Base-by-base conservation (phyloP, 352 stramenopile species). In the Phytopythium aichiense region DNA sequence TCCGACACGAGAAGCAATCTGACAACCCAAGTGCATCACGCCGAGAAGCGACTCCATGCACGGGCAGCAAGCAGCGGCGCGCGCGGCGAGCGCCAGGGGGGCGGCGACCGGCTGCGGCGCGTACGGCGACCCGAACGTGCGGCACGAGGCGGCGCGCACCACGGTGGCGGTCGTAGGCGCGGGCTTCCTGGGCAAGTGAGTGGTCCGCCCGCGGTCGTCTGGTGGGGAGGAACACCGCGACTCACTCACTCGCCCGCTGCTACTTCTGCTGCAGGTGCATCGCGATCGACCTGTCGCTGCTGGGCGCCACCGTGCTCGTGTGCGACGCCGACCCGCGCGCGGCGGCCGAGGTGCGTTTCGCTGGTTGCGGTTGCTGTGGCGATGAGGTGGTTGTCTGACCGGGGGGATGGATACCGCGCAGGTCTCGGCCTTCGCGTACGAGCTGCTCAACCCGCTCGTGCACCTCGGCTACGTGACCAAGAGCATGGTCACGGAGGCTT, bases 391-490 rank as follows among this genome's bases (percentile, higher is more conserved):
- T 16, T 15, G 38, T 7, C 15, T n/a, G 38, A 45, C 38, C 4
- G 38, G 4, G 5, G 38, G 12, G 31, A 4, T 22, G 15, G 38
- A 7, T n/a, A 6, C 9, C 3, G 4, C 61, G 30, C 55, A 89
- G 79, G 61, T 89, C 8, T 77, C 77, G 31, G 71, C 77, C 16
- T 86, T 77, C 54, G 76, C 76, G 52, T 87, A 84, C 50, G 80
- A 89, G 56, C 65, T 87, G 59, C 68, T 92, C 49, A 83, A 86
- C 45, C 82, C 82, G 58, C 68, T 92, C 66, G 66, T 87, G 59
- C 79, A 88, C 58, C 71, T 92, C 22, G 82, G 82, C 30, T 92
- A 89, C 73, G 80, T 89, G 30, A 88, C 80, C 65, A 87, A 89
- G 71, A 80, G 72, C 62, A 88, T 92, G 78, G 63, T 89, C 54